Evolutionary conservation across 2,329 filamentous ascomycete species (phyloP).

Genomic region (Beauveria sp.): DNA sequence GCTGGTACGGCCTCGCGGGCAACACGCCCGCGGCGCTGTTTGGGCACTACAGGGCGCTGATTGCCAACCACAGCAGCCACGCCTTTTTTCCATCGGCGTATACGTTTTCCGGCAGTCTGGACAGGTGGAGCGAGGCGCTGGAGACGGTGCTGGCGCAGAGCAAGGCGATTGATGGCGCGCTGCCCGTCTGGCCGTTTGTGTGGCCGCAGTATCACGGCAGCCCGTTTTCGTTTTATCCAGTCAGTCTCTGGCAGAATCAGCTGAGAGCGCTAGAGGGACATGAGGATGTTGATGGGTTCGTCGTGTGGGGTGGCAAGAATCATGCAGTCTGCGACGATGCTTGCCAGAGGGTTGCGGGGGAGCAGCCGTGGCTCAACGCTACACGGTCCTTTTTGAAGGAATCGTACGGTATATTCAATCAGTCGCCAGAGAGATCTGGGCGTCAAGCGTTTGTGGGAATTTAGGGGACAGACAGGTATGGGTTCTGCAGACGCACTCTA

Average conservation of each 20-base stretch:
- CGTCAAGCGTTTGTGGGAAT: neutral
- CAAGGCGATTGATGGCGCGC: slow-evolving; percentile 5
- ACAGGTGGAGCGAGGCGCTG: neutral
- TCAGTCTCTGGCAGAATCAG: neutral
- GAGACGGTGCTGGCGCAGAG: neutral
- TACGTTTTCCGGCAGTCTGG: neutral
- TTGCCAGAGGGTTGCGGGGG: slow-evolving; percentile 7
- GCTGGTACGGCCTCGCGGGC: slow-evolving; percentile 11
- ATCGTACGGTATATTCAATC: neutral
- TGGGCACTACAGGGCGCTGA: slow-evolving; percentile 5
- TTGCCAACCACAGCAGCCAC: slow-evolving; percentile 7
- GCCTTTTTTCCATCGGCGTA: slow-evolving; percentile 11
- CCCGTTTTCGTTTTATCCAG: neutral
- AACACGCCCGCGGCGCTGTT: neutral
- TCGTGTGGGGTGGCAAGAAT: slow-evolving; percentile 10
- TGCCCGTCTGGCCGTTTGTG: slow-evolving; percentile 5
- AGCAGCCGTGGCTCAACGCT: slow-evolving; percentile 5
- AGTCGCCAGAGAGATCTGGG: neutral
- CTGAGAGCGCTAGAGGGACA: neutral
- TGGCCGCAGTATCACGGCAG: neutral
- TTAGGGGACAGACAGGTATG: neutral
- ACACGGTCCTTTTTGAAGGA: neutral
- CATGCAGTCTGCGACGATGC: slow-evolving; percentile 6
- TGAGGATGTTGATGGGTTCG: slow-evolving; percentile 3
- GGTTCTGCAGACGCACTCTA: too few relatives aligned